These are phyloP conservation scores for Pinguiococcus pyrenoidosus DNA, from an alignment of 108 stramenopile genomes.

Conservation along the genomic window DNA sequence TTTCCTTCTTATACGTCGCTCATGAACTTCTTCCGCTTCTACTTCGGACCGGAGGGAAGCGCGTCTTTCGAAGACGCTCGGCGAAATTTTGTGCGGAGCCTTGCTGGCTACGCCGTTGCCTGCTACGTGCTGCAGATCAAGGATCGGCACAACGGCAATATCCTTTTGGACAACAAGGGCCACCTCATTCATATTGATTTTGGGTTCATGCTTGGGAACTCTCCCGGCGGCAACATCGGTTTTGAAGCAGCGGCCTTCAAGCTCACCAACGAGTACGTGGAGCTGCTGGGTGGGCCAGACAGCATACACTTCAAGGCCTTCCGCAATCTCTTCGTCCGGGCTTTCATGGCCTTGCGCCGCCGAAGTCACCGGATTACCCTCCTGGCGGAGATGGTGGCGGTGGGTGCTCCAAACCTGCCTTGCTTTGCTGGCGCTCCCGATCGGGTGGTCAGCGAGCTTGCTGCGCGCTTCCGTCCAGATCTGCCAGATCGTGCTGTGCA, in stretches of 20 bases:
- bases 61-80: conserved; percentile 57
- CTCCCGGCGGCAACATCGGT: conserved; percentile 17
- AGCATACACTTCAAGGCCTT: neutral
- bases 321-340: neutral
- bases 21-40: conserved; percentile 58
- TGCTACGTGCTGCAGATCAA: conserved; percentile 51
- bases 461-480: too few species aligned
- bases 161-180: conserved; percentile 30
- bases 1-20: conserved; percentile 62
- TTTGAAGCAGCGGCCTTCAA: conserved; percentile 10
- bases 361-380: too few species aligned
- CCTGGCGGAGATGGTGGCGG: too few species aligned
- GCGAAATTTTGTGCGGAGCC: conserved; percentile 72
- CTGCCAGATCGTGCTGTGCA: too few species aligned
- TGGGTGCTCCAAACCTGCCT: too few species aligned
- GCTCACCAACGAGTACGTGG: conserved; percentile 1
- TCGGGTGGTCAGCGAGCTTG: too few species aligned
- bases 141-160: conserved; percentile 41
- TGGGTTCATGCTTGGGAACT: conserved; percentile 33
- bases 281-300: neutral
- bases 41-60: conserved; percentile 51
- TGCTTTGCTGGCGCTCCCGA: too few species aligned
- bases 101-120: conserved; percentile 81
- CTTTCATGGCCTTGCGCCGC: too few species aligned
- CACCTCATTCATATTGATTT: conserved; percentile 38